Percentiles rank a stretch among this genome's conserved stretches.
phyloP scores from a whole-genome alignment of 306 rosid genomes.

The Citrullus colocynthis region DNA sequence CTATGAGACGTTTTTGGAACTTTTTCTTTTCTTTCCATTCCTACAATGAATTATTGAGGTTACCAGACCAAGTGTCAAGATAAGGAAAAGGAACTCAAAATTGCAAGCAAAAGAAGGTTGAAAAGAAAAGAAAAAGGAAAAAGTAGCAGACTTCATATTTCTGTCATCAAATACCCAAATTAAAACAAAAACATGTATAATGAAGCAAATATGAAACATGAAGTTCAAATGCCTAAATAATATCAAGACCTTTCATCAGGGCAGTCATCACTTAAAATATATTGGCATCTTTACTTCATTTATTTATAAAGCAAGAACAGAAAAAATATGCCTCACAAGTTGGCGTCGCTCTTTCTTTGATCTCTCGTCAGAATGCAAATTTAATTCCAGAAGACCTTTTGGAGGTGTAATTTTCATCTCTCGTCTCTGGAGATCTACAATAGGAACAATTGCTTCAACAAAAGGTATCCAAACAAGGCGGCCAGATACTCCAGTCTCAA shows the following conservation, averaged over 20 bases:
- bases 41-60: conserved; percentile 28
- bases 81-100: neutral
- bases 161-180: neutral
- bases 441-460: conserved; percentile 91
- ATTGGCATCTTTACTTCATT: neutral
- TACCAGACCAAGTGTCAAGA: neutral
- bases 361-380: conserved; percentile 60
- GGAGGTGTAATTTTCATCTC: conserved; percentile 84
- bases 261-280: neutral
- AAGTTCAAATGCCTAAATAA: neutral
- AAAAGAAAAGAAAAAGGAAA: neutral
- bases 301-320: conserved; percentile 16
- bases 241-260: neutral
- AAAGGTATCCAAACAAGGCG: conserved; percentile 84
- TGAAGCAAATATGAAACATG: neutral
- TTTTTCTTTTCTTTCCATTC: conserved; percentile 94
- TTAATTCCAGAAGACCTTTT: conserved; percentile 87
- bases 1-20: conserved; percentile 63
- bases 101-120: neutral
- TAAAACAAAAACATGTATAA: neutral
- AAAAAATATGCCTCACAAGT: conserved; percentile 74
- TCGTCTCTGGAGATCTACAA: conserved; percentile 52
- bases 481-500: conserved; percentile 31
- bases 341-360: conserved; percentile 96
- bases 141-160: neutral